Percentiles rank a stretch among this genome's conserved stretches.
These are phyloP conservation scores for Boletus rubescentipes DNA, from an alignment of 768 basidiomycete species.

Conservation along the genomic window DNA sequence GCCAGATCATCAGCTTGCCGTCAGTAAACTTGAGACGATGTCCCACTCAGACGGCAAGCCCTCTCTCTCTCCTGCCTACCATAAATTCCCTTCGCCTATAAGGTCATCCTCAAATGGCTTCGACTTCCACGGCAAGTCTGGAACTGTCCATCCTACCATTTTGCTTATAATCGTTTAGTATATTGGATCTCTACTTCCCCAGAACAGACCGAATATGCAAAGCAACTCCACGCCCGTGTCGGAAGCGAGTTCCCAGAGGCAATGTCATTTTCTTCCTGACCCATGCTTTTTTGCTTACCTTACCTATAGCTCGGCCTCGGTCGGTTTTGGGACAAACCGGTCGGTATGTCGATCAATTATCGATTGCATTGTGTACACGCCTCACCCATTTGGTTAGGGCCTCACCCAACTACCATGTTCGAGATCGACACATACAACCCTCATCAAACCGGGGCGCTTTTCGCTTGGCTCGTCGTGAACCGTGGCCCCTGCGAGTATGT, in stretches of 20 bases:
- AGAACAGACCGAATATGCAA: conserved; percentile 47
- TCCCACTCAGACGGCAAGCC: too few relatives aligned
- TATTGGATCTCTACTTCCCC: conserved; percentile 56
- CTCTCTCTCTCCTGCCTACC: too few relatives aligned
- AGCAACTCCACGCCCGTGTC: conserved; percentile 57
- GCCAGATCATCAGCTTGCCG: too few relatives aligned
- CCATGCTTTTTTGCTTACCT: not conserved
- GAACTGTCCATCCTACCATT: accelerated
- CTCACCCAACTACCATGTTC: conserved; percentile 72
- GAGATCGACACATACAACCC: conserved; percentile 71
- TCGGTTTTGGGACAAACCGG: conserved; percentile 58
- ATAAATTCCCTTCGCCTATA: too few relatives aligned
- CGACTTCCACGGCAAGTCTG: conserved; percentile 55
- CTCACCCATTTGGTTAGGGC: too few relatives aligned
- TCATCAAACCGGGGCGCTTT: conserved; percentile 69
- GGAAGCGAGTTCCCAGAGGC: conserved; percentile 76
- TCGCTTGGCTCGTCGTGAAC: too few relatives aligned
- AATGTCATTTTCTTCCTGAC: not conserved
- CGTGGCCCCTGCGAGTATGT: too few relatives aligned
- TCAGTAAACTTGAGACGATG: too few relatives aligned
- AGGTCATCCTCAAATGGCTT: too few relatives aligned
- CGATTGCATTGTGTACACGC: not conserved
- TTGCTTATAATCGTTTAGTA: too few relatives aligned
- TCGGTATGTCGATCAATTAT: conserved; percentile 48
- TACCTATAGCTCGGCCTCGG: conserved; percentile 53